Conservation (phyloP, 2,329 filamentous ascomycete genomes). For the Cercospora sojina region DNA sequence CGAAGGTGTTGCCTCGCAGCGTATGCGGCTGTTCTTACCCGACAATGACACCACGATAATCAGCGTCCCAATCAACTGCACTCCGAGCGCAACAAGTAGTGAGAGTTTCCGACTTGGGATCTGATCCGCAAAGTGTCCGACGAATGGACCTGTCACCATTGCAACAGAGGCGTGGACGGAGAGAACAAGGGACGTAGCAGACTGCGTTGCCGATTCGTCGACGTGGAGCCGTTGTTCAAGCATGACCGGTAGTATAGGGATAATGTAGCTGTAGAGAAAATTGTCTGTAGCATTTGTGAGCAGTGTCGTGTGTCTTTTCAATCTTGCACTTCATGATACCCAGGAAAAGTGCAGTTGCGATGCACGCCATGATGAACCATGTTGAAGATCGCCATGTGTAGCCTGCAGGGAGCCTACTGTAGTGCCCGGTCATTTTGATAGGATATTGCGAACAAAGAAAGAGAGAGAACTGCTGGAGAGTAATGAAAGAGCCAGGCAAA, state of each 20-base stretch:
- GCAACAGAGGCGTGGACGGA: constrained; percentile 46
- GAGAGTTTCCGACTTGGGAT: constrained; percentile 20
- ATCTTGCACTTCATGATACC: not conserved
- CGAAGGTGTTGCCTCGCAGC: not conserved
- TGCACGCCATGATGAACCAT: constrained; percentile 2
- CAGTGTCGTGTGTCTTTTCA: not conserved
- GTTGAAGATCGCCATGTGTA: constrained; percentile 1
- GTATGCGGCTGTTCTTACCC: not conserved
- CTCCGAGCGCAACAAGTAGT: constrained; percentile 19
- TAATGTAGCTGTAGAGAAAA: constrained; percentile 25
- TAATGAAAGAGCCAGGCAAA: not conserved
- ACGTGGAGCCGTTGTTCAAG: constrained; percentile 20
- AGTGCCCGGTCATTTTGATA: constrained; percentile 31
- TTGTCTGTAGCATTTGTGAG: constrained; percentile 17
- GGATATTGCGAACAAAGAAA: not conserved
- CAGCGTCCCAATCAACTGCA: constrained; percentile 19
- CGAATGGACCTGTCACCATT: constrained; percentile 34
- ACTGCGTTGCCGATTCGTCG: constrained; percentile 20
- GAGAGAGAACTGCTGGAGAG: not conserved
- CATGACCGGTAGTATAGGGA: constrained; percentile 26
- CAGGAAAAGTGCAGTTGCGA: not conserved
- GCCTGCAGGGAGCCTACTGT: constrained; percentile 4
- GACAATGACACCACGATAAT: not conserved
- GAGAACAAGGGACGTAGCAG: constrained; percentile 19
- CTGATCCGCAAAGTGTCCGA: constrained; percentile 23